A percentile compares a stretch with the other conserved stretches of the same genome.
phyloP scores from a whole-genome alignment of 2,329 filamentous ascomycete genomes.

The Tolypocladium paradoxum region DNA sequence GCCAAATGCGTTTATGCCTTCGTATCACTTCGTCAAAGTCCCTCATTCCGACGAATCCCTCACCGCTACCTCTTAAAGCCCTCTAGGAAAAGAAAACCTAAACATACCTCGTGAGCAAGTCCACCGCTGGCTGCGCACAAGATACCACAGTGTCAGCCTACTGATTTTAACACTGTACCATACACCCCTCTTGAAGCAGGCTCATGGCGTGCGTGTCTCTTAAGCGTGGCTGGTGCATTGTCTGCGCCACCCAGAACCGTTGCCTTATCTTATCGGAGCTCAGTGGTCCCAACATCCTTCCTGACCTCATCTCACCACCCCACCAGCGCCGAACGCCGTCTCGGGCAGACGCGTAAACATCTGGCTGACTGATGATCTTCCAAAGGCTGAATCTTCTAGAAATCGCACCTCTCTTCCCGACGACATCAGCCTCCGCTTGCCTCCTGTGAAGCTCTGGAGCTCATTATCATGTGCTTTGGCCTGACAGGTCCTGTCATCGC shows the following conservation, averaged over 20 bases:
- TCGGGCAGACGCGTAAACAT: neutral
- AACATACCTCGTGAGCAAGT: neutral
- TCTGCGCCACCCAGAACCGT: neutral
- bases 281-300: neutral
- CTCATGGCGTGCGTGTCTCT: neutral
- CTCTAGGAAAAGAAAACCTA: neutral
- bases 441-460: neutral
- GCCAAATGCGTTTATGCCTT: no score
- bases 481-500: neutral
- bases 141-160: neutral
- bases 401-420: neutral
- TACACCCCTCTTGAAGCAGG: neutral
- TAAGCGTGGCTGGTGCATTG: neutral
- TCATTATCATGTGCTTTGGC: slow-evolving; percentile 1
- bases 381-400: slow-evolving; percentile 8
- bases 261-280: slow-evolving; percentile 7
- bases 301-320: slow-evolving; percentile 2
- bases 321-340: neutral
- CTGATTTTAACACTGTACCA: neutral
- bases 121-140: neutral
- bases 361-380: neutral
- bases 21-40: neutral
- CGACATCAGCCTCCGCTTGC: neutral
- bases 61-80: neutral
- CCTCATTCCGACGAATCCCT: neutral